Evolutionary conservation across 2,329 filamentous ascomycete genomes (phyloP).

Genomic region (Phyllosticta paracitricarpa): DNA sequence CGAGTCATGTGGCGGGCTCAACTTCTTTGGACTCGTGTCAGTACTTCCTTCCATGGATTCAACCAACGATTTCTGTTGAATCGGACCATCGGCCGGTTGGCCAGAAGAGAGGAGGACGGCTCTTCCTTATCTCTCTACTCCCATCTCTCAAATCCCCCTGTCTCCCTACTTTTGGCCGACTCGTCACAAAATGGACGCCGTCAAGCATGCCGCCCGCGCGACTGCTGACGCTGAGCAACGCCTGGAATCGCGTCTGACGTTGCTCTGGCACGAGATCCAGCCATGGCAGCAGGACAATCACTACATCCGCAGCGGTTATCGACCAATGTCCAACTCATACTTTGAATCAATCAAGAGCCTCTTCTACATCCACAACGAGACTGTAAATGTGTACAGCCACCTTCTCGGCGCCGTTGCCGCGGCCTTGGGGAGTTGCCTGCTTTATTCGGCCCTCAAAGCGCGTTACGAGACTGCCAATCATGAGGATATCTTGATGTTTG

Average conservation of each 20-base stretch:
- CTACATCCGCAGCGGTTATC: slow-evolving; percentile 58
- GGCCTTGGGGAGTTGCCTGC: slow-evolving; percentile 13
- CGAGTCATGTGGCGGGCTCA: background rate
- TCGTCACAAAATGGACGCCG: background rate
- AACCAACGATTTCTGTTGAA: background rate
- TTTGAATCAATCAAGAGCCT: slow-evolving; percentile 47
- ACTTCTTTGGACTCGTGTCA: background rate
- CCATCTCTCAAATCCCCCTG: no score
- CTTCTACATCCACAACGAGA: slow-evolving; percentile 56
- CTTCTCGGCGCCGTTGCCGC: slow-evolving; percentile 32
- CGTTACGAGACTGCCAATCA: slow-evolving; percentile 25
- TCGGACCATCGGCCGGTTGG: background rate
- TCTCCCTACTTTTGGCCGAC: no score
- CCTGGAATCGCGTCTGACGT: slow-evolving; percentile 39
- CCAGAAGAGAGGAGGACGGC: background rate
- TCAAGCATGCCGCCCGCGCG: background rate
- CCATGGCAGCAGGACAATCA: slow-evolving; percentile 52
- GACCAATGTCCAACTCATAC: slow-evolving; percentile 53
- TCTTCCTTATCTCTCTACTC: no score
- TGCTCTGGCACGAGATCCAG: slow-evolving; percentile 27
- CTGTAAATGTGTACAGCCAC: slow-evolving; percentile 64
- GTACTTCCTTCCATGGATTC: background rate
- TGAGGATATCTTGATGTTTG: slow-evolving; percentile 28
- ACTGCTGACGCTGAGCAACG: slow-evolving; percentile 19
- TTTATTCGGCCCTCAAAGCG: slow-evolving; percentile 19